Evolutionary conservation across 2,329 filamentous ascomycete genomes (phyloP), one percentile per base, ranked within the genome.

Genomic region (Sporothrix brunneoviolacea): DNA sequence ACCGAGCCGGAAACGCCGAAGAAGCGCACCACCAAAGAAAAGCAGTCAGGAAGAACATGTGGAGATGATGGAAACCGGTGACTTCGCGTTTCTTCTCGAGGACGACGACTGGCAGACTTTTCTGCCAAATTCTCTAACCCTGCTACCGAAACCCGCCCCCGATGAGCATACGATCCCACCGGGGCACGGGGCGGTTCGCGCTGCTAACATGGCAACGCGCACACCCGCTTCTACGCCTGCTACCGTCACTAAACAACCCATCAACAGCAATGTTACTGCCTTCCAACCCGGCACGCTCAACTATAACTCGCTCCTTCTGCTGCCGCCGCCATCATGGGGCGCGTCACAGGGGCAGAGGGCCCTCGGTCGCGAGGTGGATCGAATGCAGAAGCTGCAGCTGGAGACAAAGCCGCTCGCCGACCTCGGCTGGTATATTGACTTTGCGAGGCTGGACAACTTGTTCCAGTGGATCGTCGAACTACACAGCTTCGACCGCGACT

Each of bases 401-500:
- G 69, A 64, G 10, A 80, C 75, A n/a, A n/a, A n/a, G 1, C 76
- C 40, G 19, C 63, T 79, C 2, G 75, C 83, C 53, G 78, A 85
- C 53, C 75, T 94, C 0, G 91, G 91, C 15, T 95, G 90, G 89
- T 89, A 88, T 61, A 82, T 95, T 50, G 79, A 94, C 60, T 73
- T 76, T 42, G 68, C 71, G 6, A 76, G 79, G 44, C 71, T 91
- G 33, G 76, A 70, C 19, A 94, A 91, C 60, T 74, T 90, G 55
- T 95, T 93, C 61, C 89, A 94, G 61, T 95, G 90, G 90, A 89
- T 95, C 52, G 82, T 94, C 6, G 87, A 95, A 64, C 71, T 96
- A 1, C 91, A 95, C 64, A 88, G 84, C 38, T 95, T 95, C 60
- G 84, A 89, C 21, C 56, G 69, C 0, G 64, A 69, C 2, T 72